Percentiles rank a stretch among this genome's conserved stretches.
These are phyloP conservation scores for Mycotypha africana DNA, from an alignment of 371 early-diverging fungal species.

Conservation along the genomic window DNA sequence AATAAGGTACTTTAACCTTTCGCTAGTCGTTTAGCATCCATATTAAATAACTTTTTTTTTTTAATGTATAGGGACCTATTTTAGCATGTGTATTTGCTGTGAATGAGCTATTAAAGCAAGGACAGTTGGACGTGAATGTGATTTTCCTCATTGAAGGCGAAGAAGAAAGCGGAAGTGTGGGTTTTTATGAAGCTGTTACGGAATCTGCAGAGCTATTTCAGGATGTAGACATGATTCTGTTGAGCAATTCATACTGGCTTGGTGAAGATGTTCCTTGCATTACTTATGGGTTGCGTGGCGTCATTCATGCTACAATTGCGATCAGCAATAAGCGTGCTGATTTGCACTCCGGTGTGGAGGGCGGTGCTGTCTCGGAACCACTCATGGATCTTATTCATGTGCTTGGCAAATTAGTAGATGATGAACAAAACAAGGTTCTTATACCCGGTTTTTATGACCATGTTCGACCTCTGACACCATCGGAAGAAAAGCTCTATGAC, in stretches of 20 bases:
- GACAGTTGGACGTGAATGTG: slow-evolving; percentile 58
- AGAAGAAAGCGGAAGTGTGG: slow-evolving; percentile 76
- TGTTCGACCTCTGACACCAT: slow-evolving; percentile 43
- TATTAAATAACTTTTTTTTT: not conserved
- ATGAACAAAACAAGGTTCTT: slow-evolving; percentile 48
- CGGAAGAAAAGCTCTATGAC: slow-evolving; percentile 52
- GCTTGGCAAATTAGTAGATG: slow-evolving; percentile 53
- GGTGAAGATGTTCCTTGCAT: slow-evolving; percentile 65
- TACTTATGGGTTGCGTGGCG: slow-evolving; percentile 70
- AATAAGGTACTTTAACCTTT: slow-evolving; percentile 57
- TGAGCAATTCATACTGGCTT: slow-evolving; percentile 69
- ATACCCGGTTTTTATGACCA: slow-evolving; percentile 64
- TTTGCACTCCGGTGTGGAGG: slow-evolving; percentile 83
- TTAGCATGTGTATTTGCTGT: slow-evolving; percentile 73
- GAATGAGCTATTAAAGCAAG: slow-evolving; percentile 58
- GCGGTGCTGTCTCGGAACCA: slow-evolving; percentile 78
- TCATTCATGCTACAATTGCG: slow-evolving; percentile 65
- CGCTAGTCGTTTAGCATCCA: no score
- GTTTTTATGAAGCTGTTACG: slow-evolving; percentile 62
- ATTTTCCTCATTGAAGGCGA: slow-evolving; percentile 83
- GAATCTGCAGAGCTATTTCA: slow-evolving; percentile 54
- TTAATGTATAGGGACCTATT: slow-evolving; percentile 57
- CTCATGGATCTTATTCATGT: slow-evolving; percentile 69
- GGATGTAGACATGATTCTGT: slow-evolving; percentile 65
- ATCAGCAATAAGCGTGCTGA: slow-evolving; percentile 46